A percentile compares a stretch with the other conserved stretches of the same genome.
Conservation (phyloP, 768 basidiomycete species). For the Russula ochroleuca region DNA sequence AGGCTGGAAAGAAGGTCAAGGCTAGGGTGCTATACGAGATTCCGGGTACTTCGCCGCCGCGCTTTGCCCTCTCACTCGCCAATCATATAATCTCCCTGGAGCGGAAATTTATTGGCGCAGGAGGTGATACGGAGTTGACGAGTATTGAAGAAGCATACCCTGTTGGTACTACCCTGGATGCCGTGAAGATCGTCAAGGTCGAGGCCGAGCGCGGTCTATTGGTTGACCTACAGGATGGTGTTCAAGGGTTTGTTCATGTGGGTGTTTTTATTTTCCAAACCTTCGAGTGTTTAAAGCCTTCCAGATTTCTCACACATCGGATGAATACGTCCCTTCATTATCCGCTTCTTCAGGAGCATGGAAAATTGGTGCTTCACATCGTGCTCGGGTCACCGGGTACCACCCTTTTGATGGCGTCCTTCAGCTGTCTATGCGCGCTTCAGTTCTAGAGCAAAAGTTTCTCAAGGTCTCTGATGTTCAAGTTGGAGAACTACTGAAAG, state of each 20-base stretch:
- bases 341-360: conserved; percentile 68
- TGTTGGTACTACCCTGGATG: conserved; percentile 66
- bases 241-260: conserved; percentile 87
- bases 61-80: conserved; percentile 74
- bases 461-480: conserved; percentile 75
- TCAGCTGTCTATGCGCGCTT: conserved; percentile 80
- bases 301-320: conserved; percentile 91
- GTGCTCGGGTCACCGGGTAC: conserved; percentile 83
- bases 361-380: conserved; percentile 74
- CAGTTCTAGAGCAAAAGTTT: conserved; percentile 81
- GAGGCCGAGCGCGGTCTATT: conserved; percentile 81
- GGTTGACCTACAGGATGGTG: conserved; percentile 55
- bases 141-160: conserved; percentile 57
- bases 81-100: conserved; percentile 64
- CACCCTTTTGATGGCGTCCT: conserved; percentile 83
- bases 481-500: conserved; percentile 84
- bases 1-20: conserved; percentile 72
- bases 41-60: conserved; percentile 61
- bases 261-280: conserved; percentile 32
- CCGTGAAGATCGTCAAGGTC: conserved; percentile 66
- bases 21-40: conserved; percentile 82
- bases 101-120: conserved; percentile 36
- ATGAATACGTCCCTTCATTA: conserved; percentile 83
- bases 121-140: conserved; percentile 27
- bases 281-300: conserved; percentile 20